Evolutionary conservation across 139 green algal species (phyloP).

Genomic region (Tetratostichococcus sp.): DNA sequence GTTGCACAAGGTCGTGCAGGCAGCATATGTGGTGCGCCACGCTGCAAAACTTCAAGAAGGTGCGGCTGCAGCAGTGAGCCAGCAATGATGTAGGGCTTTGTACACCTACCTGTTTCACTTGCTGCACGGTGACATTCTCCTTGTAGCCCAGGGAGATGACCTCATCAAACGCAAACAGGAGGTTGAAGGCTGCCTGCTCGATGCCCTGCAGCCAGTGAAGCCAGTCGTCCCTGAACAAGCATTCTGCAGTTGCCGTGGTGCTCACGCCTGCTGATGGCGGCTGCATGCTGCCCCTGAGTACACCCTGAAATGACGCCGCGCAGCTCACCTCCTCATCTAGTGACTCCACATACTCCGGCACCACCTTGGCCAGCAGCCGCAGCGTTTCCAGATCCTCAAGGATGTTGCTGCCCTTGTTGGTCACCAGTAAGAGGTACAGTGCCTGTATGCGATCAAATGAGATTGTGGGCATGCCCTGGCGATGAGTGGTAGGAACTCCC

Average conservation of each 20-base stretch:
- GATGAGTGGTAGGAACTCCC: too few species aligned
- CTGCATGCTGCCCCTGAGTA: too few species aligned
- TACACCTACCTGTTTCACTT: background rate
- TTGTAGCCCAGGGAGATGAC: conserved; percentile 93
- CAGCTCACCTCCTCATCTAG: conserved; percentile 78
- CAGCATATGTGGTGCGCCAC: too few species aligned
- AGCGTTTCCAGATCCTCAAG: conserved; percentile 98
- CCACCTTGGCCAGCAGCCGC: conserved; percentile 91
- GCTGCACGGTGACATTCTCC: conserved; percentile 42
- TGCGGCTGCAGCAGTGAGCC: too few species aligned
- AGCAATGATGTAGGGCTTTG: background rate
- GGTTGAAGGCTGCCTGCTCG: conserved; percentile 79
- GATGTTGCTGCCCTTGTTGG: conserved; percentile 98
- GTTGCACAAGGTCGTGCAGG: too few species aligned
- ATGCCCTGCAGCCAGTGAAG: conserved; percentile 33
- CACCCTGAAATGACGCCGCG: too few species aligned
- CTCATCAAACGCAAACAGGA: conserved; percentile 99
- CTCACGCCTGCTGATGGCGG: too few species aligned
- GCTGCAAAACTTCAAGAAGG: background rate
- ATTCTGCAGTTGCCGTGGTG: too few species aligned
- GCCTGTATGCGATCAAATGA: conserved; percentile 53
- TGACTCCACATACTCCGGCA: conserved; percentile 79
- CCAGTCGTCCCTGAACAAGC: too few species aligned
- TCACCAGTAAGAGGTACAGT: conserved; percentile 96
- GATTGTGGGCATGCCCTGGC: too few species aligned